Evolutionary conservation across 139 green algal genomes (phyloP), one percentile per base, ranked within the genome.

Genomic region (Picochlorum sp.): DNA sequence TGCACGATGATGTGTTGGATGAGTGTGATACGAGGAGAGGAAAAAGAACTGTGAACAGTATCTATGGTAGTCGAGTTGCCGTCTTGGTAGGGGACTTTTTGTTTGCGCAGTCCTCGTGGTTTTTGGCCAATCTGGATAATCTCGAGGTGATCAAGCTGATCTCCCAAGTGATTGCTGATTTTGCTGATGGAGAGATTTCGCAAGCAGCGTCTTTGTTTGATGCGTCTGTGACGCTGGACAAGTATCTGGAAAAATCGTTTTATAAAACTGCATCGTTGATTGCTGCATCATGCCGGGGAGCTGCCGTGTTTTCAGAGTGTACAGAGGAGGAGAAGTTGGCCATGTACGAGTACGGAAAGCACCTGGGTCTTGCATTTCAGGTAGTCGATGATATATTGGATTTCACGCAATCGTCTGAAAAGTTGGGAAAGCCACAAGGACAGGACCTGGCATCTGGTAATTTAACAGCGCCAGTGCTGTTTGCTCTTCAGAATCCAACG

Each of bases 351-450:
- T 99, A 98, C 72, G 94, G 94, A 57, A 89, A 89, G 57, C 92
- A 98, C 62, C 72, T 99, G 68, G 94, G 94, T 1, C 80, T 99
- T 41, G 94, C 94, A 1, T 99, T 98, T 78, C 89, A 96, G 74
- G 72, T 92, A n/a, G 93, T 99, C 26, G 94, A 99, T 62, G 94
- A 99, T 80, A 96, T 99, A 56, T 77, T 99, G 56, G 94, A 99
- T 78, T 98, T 97, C 75, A 99, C 94, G 0, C 91, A 97, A 65
- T 75, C 69, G n/a, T 50, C 78, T 6, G 92, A 96, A 79, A 41
- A 49, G 32, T 82, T 99, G 16, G 94, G 94, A 54, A 99, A 99
- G 79, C 93, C 93, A 49, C 82, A 92, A 69, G 92, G 92, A 3
- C 91, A 96, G 65, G 94, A 99, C 76, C 77, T 99, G 64, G 92